These are phyloP conservation scores for Apophysomyces trapeziformis DNA, from an alignment of 371 early-diverging fungal genomes.

Conservation along the genomic window DNA sequence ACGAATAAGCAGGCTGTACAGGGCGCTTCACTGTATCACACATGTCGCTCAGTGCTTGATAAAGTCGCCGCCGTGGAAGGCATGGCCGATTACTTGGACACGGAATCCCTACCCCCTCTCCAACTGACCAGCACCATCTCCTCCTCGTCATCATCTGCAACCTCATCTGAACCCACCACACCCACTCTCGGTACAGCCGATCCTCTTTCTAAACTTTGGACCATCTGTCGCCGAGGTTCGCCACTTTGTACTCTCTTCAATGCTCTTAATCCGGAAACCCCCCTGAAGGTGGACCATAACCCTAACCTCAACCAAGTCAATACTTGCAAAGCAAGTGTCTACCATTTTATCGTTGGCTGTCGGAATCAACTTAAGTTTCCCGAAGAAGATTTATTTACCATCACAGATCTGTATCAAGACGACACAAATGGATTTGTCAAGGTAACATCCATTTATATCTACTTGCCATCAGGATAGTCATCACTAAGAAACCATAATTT, in stretches of 20 bases:
- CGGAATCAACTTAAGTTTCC: constrained; percentile 66
- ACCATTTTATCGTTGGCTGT: constrained; percentile 78
- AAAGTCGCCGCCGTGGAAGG: constrained; percentile 63
- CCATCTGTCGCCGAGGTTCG: constrained; percentile 84
- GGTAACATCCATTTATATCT: constrained; percentile 50
- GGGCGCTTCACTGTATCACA: constrained; percentile 65
- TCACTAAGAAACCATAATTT: background rate
- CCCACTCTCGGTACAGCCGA: constrained; percentile 50
- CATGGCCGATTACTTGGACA: constrained; percentile 59
- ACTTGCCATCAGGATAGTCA: background rate
- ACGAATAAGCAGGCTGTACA: constrained; percentile 41
- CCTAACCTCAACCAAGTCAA: constrained; percentile 64
- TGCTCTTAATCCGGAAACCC: constrained; percentile 64
- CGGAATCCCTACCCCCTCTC: constrained; percentile 19
- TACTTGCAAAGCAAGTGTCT: constrained; percentile 83
- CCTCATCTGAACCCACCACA: constrained; percentile 37
- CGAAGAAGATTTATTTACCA: constrained; percentile 83
- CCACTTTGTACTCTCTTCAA: constrained; percentile 86
- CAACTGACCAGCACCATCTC: constrained; percentile 17
- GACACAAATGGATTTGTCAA: constrained; percentile 95
- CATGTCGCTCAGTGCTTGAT: constrained; percentile 63
- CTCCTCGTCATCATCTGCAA: constrained; percentile 21
- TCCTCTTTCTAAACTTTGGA: constrained; percentile 88
- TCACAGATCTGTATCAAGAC: constrained; percentile 88
- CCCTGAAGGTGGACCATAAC: constrained; percentile 56